These are phyloP conservation scores for Fusarium algeriense DNA, from an alignment of 2,329 filamentous ascomycete species.

Conservation along the genomic window DNA sequence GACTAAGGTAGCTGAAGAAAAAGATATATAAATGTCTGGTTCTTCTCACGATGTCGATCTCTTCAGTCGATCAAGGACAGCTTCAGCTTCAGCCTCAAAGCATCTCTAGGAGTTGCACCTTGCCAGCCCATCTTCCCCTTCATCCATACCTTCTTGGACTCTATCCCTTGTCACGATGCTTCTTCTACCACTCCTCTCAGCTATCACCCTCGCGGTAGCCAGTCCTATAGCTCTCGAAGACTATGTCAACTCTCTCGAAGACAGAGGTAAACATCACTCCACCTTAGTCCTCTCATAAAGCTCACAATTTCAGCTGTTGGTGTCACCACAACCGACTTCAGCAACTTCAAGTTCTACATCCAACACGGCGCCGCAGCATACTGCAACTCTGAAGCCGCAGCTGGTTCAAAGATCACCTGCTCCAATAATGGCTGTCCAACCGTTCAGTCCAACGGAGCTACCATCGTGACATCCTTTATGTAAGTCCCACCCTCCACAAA, in stretches of 20 bases:
- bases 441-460: constrained; percentile 58
- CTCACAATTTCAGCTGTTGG: constrained; percentile 13
- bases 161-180: constrained; percentile 38
- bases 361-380: constrained; percentile 66
- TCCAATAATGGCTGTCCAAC: constrained; percentile 57
- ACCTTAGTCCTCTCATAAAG: background rate
- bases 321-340: constrained; percentile 47
- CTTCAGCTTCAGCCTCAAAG: constrained; percentile 3
- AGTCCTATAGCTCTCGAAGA: constrained; percentile 45
- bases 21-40: constrained; percentile 24
- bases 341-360: constrained; percentile 61
- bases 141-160: background rate
- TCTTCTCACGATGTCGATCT: constrained; percentile 18
- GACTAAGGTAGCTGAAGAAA: background rate
- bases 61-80: constrained; percentile 20
- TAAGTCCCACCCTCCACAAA: constrained; percentile 42
- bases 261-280: constrained; percentile 49
- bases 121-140: background rate
- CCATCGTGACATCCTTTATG: constrained; percentile 58
- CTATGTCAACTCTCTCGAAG: constrained; percentile 47
- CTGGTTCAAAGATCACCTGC: constrained; percentile 59
- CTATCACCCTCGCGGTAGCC: constrained; percentile 45
- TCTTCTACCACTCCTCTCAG: constrained; percentile 43
- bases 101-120: constrained; percentile 13
- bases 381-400: constrained; percentile 61